phyloP scores from a whole-genome alignment of 176 grass and related monocot species.

The Paspalum notatum region DNA sequence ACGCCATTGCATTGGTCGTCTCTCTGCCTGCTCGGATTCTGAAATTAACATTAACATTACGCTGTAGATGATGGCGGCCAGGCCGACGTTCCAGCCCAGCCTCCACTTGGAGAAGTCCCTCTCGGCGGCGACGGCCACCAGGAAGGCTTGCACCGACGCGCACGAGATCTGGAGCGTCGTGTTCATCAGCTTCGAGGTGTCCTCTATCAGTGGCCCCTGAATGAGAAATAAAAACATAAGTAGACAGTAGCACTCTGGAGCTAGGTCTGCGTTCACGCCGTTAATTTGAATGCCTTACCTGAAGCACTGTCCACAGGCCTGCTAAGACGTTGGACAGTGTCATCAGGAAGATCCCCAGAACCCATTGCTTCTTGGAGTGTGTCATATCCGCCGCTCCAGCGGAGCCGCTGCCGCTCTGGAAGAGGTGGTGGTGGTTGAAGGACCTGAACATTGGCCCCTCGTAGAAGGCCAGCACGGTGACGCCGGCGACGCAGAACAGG shows the following conservation, averaged over 20 bases:
- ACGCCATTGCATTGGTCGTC: too few relatives aligned
- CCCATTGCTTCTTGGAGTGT: slow-evolving; percentile 62
- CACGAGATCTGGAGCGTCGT: slow-evolving; percentile 70
- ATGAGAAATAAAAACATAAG: too few relatives aligned
- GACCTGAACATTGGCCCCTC: slow-evolving; percentile 61
- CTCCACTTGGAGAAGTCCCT: slow-evolving; percentile 70
- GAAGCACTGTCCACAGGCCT: slow-evolving; percentile 61
- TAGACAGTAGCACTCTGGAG: too few relatives aligned
- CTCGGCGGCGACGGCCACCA: slow-evolving; percentile 67
- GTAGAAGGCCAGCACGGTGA: slow-evolving; percentile 70
- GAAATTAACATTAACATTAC: slow-evolving; percentile 24
- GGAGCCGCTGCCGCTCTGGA: neutral
- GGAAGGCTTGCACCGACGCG: slow-evolving; percentile 63
- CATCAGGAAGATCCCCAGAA: slow-evolving; percentile 62
- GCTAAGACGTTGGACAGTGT: slow-evolving; percentile 50
- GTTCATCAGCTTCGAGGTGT: slow-evolving; percentile 77
- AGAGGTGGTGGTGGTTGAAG: slow-evolving; percentile 57
- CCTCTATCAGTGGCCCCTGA: slow-evolving; percentile 66
- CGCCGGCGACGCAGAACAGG: slow-evolving; percentile 54
- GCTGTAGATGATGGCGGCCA: slow-evolving; percentile 56
- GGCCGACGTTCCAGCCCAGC: slow-evolving; percentile 53
- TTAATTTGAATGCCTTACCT: too few relatives aligned
- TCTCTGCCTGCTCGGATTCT: too few relatives aligned
- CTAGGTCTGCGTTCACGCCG: too few relatives aligned
- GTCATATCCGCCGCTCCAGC: neutral